Conservation (phyloP, 768 basidiomycete species). For the Leccinum boreale region DNA sequence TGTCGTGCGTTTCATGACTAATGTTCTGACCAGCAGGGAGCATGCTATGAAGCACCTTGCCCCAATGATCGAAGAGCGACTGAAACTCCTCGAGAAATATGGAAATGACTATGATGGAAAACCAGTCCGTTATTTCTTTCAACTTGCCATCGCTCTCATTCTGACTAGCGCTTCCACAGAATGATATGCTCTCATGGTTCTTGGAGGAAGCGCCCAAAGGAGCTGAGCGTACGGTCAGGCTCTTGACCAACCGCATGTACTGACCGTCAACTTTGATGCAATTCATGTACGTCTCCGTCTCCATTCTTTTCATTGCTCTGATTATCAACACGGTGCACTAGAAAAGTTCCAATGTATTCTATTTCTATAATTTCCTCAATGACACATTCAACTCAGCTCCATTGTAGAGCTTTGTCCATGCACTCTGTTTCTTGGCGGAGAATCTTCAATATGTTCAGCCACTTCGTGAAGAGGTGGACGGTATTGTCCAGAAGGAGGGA, state of each 20-base stretch:
- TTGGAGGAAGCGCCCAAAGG: background rate
- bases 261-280: background rate
- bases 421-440: background rate
- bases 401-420: background rate
- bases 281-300: slow-evolving; percentile 12
- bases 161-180: background rate
- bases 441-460: background rate
- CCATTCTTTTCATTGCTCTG: background rate
- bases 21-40: background rate
- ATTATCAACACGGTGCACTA: background rate
- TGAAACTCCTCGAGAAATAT: background rate
- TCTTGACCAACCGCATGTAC: background rate
- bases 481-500: background rate
- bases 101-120: background rate
- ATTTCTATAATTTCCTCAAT: background rate
- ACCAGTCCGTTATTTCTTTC: background rate
- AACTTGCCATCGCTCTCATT: background rate
- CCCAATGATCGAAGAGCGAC: background rate
- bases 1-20: background rate
- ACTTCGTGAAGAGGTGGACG: background rate
- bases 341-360: background rate
- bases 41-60: background rate
- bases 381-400: background rate
- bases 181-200: background rate
- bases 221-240: background rate